phyloP scores from a whole-genome alignment of 768 basidiomycete species.

The Rhizopogon rudus region DNA sequence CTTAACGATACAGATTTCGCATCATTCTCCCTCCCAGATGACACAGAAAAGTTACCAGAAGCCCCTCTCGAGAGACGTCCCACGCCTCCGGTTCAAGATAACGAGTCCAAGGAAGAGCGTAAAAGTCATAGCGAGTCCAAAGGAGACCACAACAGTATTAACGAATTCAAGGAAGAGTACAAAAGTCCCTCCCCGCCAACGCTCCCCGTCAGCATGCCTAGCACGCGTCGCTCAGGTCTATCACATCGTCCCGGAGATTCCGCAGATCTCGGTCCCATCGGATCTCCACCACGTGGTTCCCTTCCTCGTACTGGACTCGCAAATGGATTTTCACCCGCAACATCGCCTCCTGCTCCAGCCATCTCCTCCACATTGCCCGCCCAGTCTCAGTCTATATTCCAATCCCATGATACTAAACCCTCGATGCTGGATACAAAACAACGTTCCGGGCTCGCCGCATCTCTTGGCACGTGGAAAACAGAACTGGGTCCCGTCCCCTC shows the following conservation, averaged over 20 bases:
- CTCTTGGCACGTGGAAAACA: constrained; percentile 44
- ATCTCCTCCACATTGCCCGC: constrained; percentile 28
- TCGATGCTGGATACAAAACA: constrained; percentile 35
- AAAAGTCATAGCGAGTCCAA: too few species aligned
- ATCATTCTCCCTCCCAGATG: constrained; percentile 62
- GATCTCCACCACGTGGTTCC: constrained; percentile 62
- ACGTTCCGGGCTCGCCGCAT: constrained; percentile 54
- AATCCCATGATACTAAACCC: constrained; percentile 77
- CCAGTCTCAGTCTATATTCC: constrained; percentile 43
- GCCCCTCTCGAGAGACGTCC: constrained; percentile 34
- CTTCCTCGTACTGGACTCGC: constrained; percentile 25
- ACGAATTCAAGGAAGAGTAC: constrained; percentile 11
- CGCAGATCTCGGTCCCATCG: constrained; percentile 77
- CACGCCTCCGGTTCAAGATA: constrained; percentile 4
- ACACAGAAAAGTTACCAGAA: constrained; percentile 41
- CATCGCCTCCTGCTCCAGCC: constrained; percentile 42
- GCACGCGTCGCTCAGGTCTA: constrained; percentile 39
- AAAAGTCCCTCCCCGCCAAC: constrained; percentile 40
- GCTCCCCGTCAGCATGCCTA: constrained; percentile 47
- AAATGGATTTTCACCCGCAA: constrained; percentile 51
- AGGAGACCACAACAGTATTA: neutral
- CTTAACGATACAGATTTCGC: constrained; percentile 73
- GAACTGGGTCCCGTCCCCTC: constrained; percentile 20
- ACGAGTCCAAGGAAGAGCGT: constrained; percentile 6
- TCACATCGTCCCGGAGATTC: constrained; percentile 31